Conservation (phyloP, 176 grass and related monocot species). For the Oryza officinalis region DNA sequence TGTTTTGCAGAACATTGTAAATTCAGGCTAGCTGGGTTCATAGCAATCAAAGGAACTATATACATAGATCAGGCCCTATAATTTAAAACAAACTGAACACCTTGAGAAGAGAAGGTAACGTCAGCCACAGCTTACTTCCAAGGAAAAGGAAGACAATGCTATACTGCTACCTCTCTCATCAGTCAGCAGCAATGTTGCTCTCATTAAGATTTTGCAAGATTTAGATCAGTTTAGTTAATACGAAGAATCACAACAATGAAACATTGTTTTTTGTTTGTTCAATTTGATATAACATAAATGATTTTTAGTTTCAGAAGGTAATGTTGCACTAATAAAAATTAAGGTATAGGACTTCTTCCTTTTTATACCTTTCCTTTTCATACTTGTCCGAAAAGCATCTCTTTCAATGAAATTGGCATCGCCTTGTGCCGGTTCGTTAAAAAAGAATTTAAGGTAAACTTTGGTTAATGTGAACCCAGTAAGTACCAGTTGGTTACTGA, state of each 20-base stretch:
- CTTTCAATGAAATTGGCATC: no score
- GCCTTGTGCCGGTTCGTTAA: no score
- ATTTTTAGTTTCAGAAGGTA: neutral
- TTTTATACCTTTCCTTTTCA: no score
- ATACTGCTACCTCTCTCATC: neutral
- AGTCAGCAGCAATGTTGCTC: conserved; percentile 4
- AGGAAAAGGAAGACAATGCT: conserved; percentile 13
- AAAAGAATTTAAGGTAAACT: neutral
- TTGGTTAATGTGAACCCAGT: neutral
- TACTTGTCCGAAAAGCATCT: no score
- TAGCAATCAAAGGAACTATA: neutral
- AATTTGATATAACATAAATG: neutral
- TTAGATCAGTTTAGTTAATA: neutral
- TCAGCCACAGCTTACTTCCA: conserved; percentile 13
- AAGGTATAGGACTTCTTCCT: neutral
- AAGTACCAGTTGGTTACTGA: neutral
- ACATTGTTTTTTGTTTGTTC: neutral
- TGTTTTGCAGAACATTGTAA: conserved; percentile 1
- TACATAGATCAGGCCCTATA: neutral
- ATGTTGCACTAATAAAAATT: neutral
- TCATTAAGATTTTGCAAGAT: conserved; percentile 32
- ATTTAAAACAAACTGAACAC: conserved; percentile 8
- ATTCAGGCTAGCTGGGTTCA: neutral
- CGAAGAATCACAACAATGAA: neutral
- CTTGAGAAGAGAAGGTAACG: conserved; percentile 12